A percentile compares a stretch with the other conserved stretches of the same genome.
Evolutionary conservation across 1,284 basidiomycete genomes (phyloP).

Genomic region (Porogramme epimiltina): DNA sequence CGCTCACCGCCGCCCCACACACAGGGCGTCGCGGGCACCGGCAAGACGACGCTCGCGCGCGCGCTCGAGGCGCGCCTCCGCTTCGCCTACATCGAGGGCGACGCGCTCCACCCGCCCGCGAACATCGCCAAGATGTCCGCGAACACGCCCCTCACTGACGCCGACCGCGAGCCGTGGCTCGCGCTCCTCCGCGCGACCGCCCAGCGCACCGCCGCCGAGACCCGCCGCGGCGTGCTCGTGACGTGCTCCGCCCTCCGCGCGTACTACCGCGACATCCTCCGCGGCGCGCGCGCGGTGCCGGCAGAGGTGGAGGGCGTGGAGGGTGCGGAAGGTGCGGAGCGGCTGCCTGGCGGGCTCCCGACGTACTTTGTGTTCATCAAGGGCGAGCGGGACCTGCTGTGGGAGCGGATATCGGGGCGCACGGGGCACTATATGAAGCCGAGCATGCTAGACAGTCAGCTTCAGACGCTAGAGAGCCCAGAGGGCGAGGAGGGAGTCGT

Average conservation of each 20-base stretch:
- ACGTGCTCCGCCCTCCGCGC: slow-evolving; percentile 88
- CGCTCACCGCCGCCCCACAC: background rate
- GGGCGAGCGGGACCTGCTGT: slow-evolving; percentile 64
- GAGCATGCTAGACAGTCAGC: slow-evolving; percentile 85
- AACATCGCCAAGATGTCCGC: slow-evolving; percentile 91
- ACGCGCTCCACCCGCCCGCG: slow-evolving; percentile 80
- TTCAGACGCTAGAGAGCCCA: slow-evolving; percentile 80
- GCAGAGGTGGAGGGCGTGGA: slow-evolving; percentile 30
- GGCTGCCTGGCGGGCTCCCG: slow-evolving; percentile 38
- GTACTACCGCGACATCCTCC: slow-evolving; percentile 81
- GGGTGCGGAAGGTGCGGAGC: slow-evolving; percentile 24
- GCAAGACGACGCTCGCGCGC: slow-evolving; percentile 86
- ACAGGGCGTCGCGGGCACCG: slow-evolving; percentile 80
- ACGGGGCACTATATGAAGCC: slow-evolving; percentile 87
- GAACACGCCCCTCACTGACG: slow-evolving; percentile 81
- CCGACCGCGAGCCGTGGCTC: slow-evolving; percentile 88
- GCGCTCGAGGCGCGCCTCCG: slow-evolving; percentile 62
- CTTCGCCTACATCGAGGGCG: slow-evolving; percentile 87
- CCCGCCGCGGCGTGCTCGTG: slow-evolving; percentile 63
- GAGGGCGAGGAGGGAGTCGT: slow-evolving; percentile 70
- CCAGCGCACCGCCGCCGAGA: slow-evolving; percentile 39
- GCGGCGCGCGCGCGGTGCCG: slow-evolving; percentile 48
- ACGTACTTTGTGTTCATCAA: slow-evolving; percentile 87
- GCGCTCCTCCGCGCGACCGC: slow-evolving; percentile 70
- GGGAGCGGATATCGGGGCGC: slow-evolving; percentile 71